Base-by-base conservation (phyloP, 306 rosid species). In the Ziziphus jujuba region DNA sequence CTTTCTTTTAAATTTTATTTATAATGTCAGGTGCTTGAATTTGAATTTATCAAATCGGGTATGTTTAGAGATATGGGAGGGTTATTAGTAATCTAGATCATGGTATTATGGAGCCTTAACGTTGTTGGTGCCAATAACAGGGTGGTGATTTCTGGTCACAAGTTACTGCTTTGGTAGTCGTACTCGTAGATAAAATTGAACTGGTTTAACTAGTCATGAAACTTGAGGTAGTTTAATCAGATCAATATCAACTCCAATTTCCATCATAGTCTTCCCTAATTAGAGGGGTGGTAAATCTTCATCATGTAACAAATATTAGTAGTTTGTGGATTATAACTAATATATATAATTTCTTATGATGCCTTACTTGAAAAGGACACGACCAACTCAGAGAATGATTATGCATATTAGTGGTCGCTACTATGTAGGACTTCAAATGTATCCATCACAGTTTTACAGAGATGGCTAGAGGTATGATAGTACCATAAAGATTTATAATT, bases 1-100 rank as follows among this genome's bases (percentile, higher is more conserved):
- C n/a, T n/a, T n/a, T n/a, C n/a, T n/a, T n/a, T n/a, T n/a, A n/a
- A n/a, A n/a, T n/a, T n/a, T 65, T 72, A 15, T 65, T 38, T 23
- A 7, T 50, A 56, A 69, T 63, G 56, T 16, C 70, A 25, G 66
- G 25, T 65, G 59, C 28, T 65, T 65, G 25, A 64, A 28, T 48
- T 35, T 58, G 20, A 7, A 33, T 15, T 2, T 4, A 23, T 1
- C 36, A 19, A 43, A 22, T 43, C 17, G 65, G 52, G 52, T 40
- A 19, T 43, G n/a, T 16, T 22, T 40, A 0, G 14, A 40, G 45
- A 40, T 12, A 28, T 28, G 33, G 33, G 33, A 28, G 33, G 33
- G 33, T 28, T 28, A 28, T 28, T 28, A 40, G 2, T 8, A 10
- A 2, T 40, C 45, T 0, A 10, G 7, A 10, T 40, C 14, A 40